Percentiles rank a stretch among this genome's conserved stretches.
These are phyloP conservation scores for Leccinum pellstonianum DNA, from an alignment of 768 basidiomycete genomes.

Conservation along the genomic window DNA sequence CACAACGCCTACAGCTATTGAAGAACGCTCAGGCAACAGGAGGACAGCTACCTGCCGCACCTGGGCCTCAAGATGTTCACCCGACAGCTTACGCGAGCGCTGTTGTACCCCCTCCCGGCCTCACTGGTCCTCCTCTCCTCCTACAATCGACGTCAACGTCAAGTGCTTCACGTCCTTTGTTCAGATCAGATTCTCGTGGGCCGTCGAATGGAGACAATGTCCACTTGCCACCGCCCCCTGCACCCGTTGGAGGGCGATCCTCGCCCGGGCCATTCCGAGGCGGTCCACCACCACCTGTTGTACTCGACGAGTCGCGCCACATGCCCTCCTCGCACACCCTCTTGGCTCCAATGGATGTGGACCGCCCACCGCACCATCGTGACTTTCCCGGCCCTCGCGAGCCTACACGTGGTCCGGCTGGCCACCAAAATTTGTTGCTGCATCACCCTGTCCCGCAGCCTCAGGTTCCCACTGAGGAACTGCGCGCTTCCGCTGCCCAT, in stretches of 20 bases:
- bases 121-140: conserved; percentile 66
- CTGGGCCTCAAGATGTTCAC: conserved; percentile 93
- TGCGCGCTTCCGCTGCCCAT: conserved; percentile 41
- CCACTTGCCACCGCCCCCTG: conserved; percentile 61
- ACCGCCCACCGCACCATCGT: conserved; percentile 53
- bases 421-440: conserved; percentile 55
- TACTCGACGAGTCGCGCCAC: conserved; percentile 74
- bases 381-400: conserved; percentile 57
- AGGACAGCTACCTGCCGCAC: conserved; percentile 77
- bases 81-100: conserved; percentile 90
- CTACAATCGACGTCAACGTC: conserved; percentile 45
- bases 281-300: conserved; percentile 79
- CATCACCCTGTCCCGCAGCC: conserved; percentile 71
- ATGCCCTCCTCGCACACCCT: conserved; percentile 58
- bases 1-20: conserved; percentile 73
- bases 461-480: conserved; percentile 51
- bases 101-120: conserved; percentile 66
- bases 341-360: conserved; percentile 76
- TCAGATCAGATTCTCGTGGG: conserved; percentile 68
- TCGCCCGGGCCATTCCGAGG: conserved; percentile 79
- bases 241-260: conserved; percentile 44
- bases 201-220: conserved; percentile 39
- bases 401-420: conserved; percentile 49
- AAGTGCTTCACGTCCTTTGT: conserved; percentile 40
- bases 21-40: conserved; percentile 78